Evolutionary conservation across 129 eudicot species (phyloP).

Genomic region (Silybum marianum): DNA sequence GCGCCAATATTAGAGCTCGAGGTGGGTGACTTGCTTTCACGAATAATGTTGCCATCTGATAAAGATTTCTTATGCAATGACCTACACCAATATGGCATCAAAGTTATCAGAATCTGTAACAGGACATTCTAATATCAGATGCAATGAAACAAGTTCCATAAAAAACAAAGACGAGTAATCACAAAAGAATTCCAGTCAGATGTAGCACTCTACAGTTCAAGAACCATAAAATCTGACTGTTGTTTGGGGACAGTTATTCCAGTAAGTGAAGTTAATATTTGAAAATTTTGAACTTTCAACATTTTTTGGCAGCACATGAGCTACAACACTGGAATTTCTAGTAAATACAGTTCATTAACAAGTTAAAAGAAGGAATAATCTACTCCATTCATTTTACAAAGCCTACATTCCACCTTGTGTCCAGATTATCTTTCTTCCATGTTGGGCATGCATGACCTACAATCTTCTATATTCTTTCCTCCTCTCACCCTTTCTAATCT

Average conservation of each 20-base stretch:
- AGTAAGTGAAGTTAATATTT: neutral
- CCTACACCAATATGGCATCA: conserved; percentile 40
- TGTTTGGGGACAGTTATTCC: neutral
- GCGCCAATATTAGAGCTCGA: conserved; percentile 35
- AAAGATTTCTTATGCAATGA: conserved; percentile 61
- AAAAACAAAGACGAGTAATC: neutral
- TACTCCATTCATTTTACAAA: neutral
- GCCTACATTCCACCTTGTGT: neutral
- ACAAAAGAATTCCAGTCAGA: conserved; percentile 3
- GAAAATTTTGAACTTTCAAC: neutral
- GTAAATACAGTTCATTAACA: neutral
- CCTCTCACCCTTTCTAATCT: neutral
- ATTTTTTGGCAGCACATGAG: neutral
- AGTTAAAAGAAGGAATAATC: neutral
- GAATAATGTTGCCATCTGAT: conserved; percentile 79
- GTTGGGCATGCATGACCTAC: neutral
- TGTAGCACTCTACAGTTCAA: neutral
- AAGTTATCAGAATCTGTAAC: neutral
- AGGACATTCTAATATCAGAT: neutral
- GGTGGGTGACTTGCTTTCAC: conserved; percentile 37
- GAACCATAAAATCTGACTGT: neutral
- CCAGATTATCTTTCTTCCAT: neutral
- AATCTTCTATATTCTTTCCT: neutral
- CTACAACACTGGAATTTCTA: neutral
- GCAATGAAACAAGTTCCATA: neutral